phyloP scores from a whole-genome alignment of 140 eudicot species.

The Oenanthe javanica region DNA sequence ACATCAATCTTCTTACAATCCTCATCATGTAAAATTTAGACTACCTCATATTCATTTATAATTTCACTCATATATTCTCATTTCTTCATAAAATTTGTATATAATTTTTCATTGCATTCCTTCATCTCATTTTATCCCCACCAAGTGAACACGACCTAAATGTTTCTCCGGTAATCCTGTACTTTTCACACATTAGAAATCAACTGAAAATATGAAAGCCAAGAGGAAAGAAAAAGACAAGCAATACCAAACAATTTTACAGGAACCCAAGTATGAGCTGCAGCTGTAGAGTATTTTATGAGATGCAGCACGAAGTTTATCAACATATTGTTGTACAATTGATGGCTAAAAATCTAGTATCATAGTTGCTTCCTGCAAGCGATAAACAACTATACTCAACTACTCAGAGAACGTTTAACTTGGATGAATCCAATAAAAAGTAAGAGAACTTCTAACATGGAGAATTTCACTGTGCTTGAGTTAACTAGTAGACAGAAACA shows the following conservation, averaged over 20 bases:
- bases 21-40: no score
- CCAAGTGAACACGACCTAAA: not conserved
- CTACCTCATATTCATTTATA: no score
- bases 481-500: not conserved
- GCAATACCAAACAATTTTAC: no score
- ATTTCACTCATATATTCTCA: no score
- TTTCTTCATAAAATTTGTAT: no score
- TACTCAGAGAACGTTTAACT: not conserved
- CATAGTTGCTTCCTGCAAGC: not conserved
- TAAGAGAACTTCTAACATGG: not conserved
- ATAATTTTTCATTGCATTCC: no score
- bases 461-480: not conserved
- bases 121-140: no score
- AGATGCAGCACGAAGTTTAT: not conserved
- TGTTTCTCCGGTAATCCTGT: not conserved
- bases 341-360: not conserved
- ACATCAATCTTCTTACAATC: no score
- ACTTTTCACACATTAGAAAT: not conserved
- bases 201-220: not conserved
- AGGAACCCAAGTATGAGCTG: not conserved
- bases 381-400: not conserved
- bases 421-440: not conserved
- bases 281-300: not conserved
- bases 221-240: not conserved
- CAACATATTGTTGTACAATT: not conserved